Conservation (phyloP, 805 yeast genomes). For the Spathaspora gorwiae region DNA sequence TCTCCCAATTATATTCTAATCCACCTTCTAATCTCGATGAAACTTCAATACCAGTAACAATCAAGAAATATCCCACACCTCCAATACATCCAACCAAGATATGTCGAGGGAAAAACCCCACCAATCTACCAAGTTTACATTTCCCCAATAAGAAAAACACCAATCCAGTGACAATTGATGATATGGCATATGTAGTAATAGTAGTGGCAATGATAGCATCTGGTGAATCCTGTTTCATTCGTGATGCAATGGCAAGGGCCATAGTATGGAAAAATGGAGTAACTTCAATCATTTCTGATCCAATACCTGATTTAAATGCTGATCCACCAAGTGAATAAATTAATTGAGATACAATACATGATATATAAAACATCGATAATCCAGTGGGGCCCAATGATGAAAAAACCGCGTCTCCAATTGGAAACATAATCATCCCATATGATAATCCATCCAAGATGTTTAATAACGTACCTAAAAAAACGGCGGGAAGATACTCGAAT, state of each 20-base stretch:
- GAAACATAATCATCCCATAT: conserved; percentile 97
- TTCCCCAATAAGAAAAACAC: conserved; percentile 76
- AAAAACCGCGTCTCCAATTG: conserved; percentile 76
- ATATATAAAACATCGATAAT: conserved; percentile 87
- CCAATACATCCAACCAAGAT: conserved; percentile 96
- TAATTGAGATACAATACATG: conserved; percentile 85
- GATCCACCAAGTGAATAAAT: conserved; percentile 89
- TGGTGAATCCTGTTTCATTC: conserved; percentile 42
- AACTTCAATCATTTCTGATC: conserved; percentile 98
- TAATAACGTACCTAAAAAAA: conserved; percentile 74
- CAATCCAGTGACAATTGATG: conserved; percentile 81
- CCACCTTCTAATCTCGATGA: conserved; percentile 78
- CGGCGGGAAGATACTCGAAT: conserved; percentile 63
- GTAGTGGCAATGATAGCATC: conserved; percentile 76
- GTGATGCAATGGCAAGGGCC: conserved; percentile 67
- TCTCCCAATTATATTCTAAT: conserved; percentile 56
- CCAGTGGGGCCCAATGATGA: conserved; percentile 83
- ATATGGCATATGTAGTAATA: conserved; percentile 75
- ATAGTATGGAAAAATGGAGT: conserved; percentile 96
- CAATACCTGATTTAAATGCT: conserved; percentile 84
- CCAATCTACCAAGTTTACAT: conserved; percentile 75
- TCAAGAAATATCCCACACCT: conserved; percentile 92
- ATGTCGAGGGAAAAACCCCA: conserved; percentile 94
- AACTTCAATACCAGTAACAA: conserved; percentile 89
- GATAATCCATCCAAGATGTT: conserved; percentile 91